Evolutionary conservation across 2,329 filamentous ascomycete genomes (phyloP), one percentile per base, ranked within the genome.

Genomic region (Cordyceps javanica): DNA sequence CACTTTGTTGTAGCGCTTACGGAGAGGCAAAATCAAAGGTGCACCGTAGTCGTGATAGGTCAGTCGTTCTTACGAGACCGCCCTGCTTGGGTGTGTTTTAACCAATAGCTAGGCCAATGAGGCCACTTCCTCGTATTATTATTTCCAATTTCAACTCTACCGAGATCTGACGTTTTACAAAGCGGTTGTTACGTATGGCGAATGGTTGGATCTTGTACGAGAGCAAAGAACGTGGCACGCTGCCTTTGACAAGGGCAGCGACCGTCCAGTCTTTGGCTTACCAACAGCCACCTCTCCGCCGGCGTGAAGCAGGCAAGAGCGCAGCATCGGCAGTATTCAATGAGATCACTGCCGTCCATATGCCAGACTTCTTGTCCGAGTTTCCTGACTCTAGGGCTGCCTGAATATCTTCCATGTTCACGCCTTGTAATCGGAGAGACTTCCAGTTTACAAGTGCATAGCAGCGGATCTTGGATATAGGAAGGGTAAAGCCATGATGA

Each of bases 111-210:
- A 19, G 21, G 21, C 19, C n/a, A 28, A 5, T 19, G 25, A 23
- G 32, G 25, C 32, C 39, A 16, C 5, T 1, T 16, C 32, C 42
- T 55, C 53, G 53, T 56, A 56, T 49, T 6, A 16, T 16, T 14
- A 5, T 36, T 14, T 56, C 2, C 21, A 19, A 38, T 41, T 32
- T 49, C 25, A 23, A 32, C 7, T 42, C 10, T 49, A 8, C 16
- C 28, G 26, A 42, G 19, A 42, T 49, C 19, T 42, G 45, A 32
- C 54, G n/a, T 56, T 34, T 14, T 56, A 56, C 54, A 56, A 41
- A 21, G 45, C 53, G 53, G 36, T 36, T 39, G 25, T 13, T 32
- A 41, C 19, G 28, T 49, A 26, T 32, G n/a, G 19, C 54, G 38
- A 42, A n/a, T 34, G 49, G 42, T 34, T 45, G 42, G 54, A 50